phyloP scores from a whole-genome alignment of 371 early-diverging fungal genomes.

The Circinella minor region DNA sequence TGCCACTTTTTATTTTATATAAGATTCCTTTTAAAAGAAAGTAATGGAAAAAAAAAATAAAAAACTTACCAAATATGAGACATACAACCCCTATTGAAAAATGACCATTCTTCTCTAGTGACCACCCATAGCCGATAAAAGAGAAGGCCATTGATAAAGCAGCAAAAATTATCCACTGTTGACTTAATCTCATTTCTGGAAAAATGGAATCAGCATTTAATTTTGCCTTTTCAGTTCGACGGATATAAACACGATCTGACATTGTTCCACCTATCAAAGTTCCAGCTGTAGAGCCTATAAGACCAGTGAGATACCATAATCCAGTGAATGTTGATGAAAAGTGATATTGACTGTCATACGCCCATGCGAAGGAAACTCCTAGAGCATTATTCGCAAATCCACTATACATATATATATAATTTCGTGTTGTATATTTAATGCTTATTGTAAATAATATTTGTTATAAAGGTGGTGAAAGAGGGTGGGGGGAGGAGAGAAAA shows the following conservation, averaged over 20 bases:
- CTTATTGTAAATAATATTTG: too few relatives aligned
- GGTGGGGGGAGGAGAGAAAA: too few relatives aligned
- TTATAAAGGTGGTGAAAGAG: too few relatives aligned
- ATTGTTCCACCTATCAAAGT: neutral
- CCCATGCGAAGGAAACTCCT: too few relatives aligned
- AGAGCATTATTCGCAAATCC: too few relatives aligned
- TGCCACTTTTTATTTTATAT: too few relatives aligned
- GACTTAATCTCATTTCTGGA: slow-evolving; percentile 48
- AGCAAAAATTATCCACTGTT: slow-evolving; percentile 15
- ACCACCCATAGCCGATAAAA: slow-evolving; percentile 49
- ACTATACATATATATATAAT: too few relatives aligned
- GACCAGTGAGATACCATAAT: neutral
- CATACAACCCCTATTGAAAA: slow-evolving; percentile 41
- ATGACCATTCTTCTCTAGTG: slow-evolving; percentile 38
- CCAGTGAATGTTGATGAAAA: neutral
- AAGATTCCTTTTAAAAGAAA: too few relatives aligned
- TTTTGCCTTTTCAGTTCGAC: neutral
- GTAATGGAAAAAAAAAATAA: too few relatives aligned
- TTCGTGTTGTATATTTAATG: too few relatives aligned
- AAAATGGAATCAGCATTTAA: slow-evolving; percentile 5
- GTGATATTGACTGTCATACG: neutral
- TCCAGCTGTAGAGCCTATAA: neutral
- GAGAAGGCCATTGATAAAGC: slow-evolving; percentile 19
- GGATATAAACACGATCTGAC: neutral
- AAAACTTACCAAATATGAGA: slow-evolving; percentile 38